Base-by-base conservation (phyloP, 2,329 filamentous ascomycete genomes). In the Cyphellophora europaea region DNA sequence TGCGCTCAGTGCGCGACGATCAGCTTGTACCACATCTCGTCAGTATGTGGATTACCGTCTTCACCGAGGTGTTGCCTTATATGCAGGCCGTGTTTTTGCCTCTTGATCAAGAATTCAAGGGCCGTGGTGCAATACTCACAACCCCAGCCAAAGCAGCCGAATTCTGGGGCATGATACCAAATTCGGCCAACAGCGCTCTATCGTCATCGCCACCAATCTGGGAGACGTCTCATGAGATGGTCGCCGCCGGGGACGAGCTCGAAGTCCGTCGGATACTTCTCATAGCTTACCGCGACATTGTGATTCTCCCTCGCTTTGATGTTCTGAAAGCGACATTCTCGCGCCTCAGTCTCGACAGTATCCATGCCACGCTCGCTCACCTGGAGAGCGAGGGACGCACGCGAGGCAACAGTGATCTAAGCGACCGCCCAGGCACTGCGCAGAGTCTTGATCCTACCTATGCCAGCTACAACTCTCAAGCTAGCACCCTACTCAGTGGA, bases 41-140 rank as follows among this genome's bases (percentile, higher is more conserved):
- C 2, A 86, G 94, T 54, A 78, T 95, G 53, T 98, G 91, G 91
- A 75, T 93, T 40, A 79, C 91, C 30, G 88, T 91, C 0, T 95
- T 95, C 51, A 89, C 86, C 3, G 82, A 76, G 5, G 84, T 96
- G 23, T 62, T 96, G 4, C 91, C 91, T 0, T 96, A 94, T 53
- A 79, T 98, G 50, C 89, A 96, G 62, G 87, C 89, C 1, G 88
- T 95, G 1, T 95, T 98, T 53, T 65, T 98, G 2, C 91, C 88
- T 0, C 65, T 98, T 1, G 91, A 98, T 52, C 73, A 94, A 8
- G 91, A 98, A 55, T 93, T 98, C 54, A 80, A 85, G 35, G 91
- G 89, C 5, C 73, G 74, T 30, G 91, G 91, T 11, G 68, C 76
- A 0, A 72, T 96, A 36, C 80, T 96, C 72, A 79, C 72, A 1